Evolutionary conservation across 2,329 filamentous ascomycete genomes (phyloP), one percentile per base, ranked within the genome.

Genomic region (Fusarium nygamai): DNA sequence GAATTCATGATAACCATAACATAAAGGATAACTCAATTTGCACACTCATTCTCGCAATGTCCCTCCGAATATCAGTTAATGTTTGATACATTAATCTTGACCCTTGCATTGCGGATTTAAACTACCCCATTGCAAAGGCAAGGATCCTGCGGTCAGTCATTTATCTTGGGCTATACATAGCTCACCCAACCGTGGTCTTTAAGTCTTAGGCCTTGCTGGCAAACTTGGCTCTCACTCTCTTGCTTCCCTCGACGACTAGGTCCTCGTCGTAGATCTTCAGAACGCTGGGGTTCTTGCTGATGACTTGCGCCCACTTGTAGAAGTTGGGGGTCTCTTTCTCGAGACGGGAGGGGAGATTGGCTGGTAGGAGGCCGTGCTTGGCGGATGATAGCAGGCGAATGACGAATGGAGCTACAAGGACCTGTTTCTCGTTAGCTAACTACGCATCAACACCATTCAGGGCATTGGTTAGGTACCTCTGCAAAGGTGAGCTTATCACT

Each of bases 401-500:
- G 16, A 93, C 78, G 79, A 95, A 94, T 0, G 92, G 91, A 1
- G 90, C 92, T 5, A 87, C 88, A 66, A 91, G 84, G 20, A 88
- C 91, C 90, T 91, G 16, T 8, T 12, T 44, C 36, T 29, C 36
- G 63, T 73, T 50, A 71, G 41, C 24, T 38, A 9, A 9, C 27
- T 20, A 17, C 36, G 9, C 36, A 20, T 38, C 36, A 38, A 20
- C 36, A 38, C 11, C 36, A 19, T 38, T 19, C 17, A 19, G 17
- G 36, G 36, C 36, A 38, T 38, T 19, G 36, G 36, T 10, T 19
- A 1, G 36, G 36, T 60, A 93, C 93, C 88, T 96, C 94, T 17
- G 91, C 94, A 41, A 95, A 82, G 0, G 93, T 96, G 46, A 95
- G 79, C 79, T 84, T 89, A 27, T 88, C 84, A 59, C 87, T 89